Conservation (phyloP, 83 land plant genomes). For the Diphasiastrum complanatum region DNA sequence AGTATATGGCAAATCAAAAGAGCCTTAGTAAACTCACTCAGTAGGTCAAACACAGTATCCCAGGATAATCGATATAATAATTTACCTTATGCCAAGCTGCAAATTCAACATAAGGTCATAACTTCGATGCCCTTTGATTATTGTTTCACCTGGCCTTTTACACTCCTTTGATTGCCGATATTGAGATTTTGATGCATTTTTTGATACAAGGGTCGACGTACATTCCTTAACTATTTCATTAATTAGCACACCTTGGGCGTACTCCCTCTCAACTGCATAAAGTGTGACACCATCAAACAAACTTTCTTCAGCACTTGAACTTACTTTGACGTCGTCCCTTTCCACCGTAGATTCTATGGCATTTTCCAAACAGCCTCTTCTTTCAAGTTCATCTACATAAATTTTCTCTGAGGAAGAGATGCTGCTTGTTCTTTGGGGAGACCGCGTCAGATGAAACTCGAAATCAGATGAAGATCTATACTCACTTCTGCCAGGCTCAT, state of each 20-base stretch:
- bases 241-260: slow-evolving; percentile 19
- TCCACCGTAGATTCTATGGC: background rate
- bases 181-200: background rate
- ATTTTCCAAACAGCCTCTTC: slow-evolving; percentile 6
- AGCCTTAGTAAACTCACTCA: background rate
- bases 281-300: background rate
- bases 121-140: slow-evolving; percentile 23
- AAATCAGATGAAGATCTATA: background rate
- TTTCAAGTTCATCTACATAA: background rate
- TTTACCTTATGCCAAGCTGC: slow-evolving; percentile 26
- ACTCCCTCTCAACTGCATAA: slow-evolving; percentile 13
- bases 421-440: background rate
- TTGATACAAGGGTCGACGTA: background rate
- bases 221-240: slow-evolving; percentile 18
- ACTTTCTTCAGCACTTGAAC: background rate
- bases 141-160: slow-evolving; percentile 24
- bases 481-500: background rate
- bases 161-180: slow-evolving; percentile 12
- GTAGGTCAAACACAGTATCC: background rate
- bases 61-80: background rate
- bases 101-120: slow-evolving; percentile 25
- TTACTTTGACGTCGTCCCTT: background rate
- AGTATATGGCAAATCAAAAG: background rate
- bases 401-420: background rate
- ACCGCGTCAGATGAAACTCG: background rate